Base-by-base conservation (phyloP, 2,329 filamentous ascomycete genomes). In the Gliomastix tumulicola region DNA sequence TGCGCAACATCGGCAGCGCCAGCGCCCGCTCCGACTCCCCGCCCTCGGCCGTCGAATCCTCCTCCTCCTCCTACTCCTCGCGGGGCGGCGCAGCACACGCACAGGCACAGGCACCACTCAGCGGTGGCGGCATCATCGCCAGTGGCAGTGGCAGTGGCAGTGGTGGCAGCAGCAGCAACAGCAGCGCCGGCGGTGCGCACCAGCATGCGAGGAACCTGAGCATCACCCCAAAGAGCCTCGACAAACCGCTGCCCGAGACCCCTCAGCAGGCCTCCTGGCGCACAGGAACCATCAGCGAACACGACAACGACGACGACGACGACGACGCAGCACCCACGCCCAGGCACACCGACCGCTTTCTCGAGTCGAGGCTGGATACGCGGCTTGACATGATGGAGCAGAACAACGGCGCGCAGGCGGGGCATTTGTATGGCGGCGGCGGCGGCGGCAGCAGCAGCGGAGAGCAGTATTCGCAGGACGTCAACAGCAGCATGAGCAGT, bases 161-260 rank as follows among this genome's bases (percentile, higher is more conserved):
- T n/a, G n/a, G 7, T 19, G 31, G 17, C 8, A 15, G 16, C 17
- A 20, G 13, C 27, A 30, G 13, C 27, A 30, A 13, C 13, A n/a
- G 13, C 13, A 30, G 13, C 13, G 13, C 27, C 13, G 13, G 7
- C 13, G 17, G 7, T 30, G 13, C n/a, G n/a, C n/a, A n/a, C 41
- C 62, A 71, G 57, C 71, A 77, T 76, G 72, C 59, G 40, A 63
- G 69, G 45, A 70, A 66, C 46, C 42, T 74, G 52, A 78, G 68
- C 44, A 55, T 77, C 34, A 9, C 30, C 28, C n/a, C 71, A 74
- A 49, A 61, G 70, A 77, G 72, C 47, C 71, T 78, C 44, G 65
- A 67, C 47, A 79, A 79, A 53, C 74, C 74, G 34, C 54, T 78
- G 17, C 74, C 74, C 23, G 65, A 69, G 41, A 63, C 72, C 18